These are phyloP conservation scores for Hymenoscyphus fructigenus DNA, from an alignment of 2,329 filamentous ascomycete species.

Conservation along the genomic window DNA sequence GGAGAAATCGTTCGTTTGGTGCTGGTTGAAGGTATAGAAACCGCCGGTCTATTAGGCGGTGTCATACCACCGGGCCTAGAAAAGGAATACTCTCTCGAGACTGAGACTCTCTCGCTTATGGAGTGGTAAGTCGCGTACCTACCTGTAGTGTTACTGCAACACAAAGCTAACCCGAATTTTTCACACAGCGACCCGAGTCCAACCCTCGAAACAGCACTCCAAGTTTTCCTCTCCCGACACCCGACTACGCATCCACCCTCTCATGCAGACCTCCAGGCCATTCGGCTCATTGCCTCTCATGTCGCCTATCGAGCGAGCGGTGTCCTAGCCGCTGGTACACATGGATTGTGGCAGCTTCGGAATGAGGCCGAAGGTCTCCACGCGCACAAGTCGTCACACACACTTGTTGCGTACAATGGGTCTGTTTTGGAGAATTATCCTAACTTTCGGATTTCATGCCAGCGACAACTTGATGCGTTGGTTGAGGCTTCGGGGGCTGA, in stretches of 20 bases:
- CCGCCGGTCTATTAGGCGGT: conserved; percentile 55
- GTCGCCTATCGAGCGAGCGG: conserved; percentile 59
- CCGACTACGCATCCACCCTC: conserved; percentile 45
- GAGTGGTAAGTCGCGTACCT: conserved; percentile 48
- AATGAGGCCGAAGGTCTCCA: conserved; percentile 45
- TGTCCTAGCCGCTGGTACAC: conserved; percentile 57
- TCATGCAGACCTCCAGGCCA: conserved; percentile 49
- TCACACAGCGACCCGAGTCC: conserved; percentile 21
- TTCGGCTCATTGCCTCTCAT: conserved; percentile 53
- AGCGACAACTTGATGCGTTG: conserved; percentile 62
- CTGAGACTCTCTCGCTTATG: conserved; percentile 54
- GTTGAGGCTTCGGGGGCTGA: conserved; percentile 44
- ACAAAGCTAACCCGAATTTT: conserved; percentile 7
- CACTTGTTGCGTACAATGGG: conserved; percentile 74
- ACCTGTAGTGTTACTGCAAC: not conserved
- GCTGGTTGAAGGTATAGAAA: conserved; percentile 57
- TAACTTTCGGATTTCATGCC: conserved; percentile 60
- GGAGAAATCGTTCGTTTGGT: conserved; percentile 62
- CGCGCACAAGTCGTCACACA: conserved; percentile 41
- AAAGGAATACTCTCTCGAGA: conserved; percentile 57
- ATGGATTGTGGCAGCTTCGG: conserved; percentile 58
- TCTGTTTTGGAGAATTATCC: conserved; percentile 80
- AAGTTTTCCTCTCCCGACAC: conserved; percentile 51
- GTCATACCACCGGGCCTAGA: conserved; percentile 53
- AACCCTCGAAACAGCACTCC: conserved; percentile 39